These are phyloP conservation scores for Metarhizium sp. DNA, from an alignment of 2,329 filamentous ascomycete species.

Conservation along the genomic window DNA sequence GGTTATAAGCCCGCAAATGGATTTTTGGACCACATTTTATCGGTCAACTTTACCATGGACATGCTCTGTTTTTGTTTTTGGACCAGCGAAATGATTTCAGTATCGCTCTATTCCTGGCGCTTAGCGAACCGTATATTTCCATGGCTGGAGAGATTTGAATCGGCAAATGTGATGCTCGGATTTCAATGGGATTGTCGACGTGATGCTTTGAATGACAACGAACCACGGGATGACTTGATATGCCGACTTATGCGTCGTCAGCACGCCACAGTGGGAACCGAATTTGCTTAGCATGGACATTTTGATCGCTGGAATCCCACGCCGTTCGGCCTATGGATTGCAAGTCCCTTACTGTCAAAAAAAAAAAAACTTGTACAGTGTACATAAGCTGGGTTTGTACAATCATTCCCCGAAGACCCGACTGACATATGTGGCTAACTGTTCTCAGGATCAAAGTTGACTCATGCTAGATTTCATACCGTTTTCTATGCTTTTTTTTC, in stretches of 20 bases:
- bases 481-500: constrained; percentile 17
- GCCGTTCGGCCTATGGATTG: not conserved
- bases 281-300: no score
- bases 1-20: not conserved
- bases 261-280: no score
- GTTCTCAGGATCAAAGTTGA: constrained; percentile 48
- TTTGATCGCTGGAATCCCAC: not conserved
- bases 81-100: not conserved
- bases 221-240: no score
- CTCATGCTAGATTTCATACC: constrained; percentile 28
- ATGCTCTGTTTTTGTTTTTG: not conserved
- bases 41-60: not conserved
- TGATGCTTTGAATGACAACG: no score
- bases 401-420: constrained; percentile 10
- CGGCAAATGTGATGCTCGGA: not conserved
- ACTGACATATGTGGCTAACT: constrained; percentile 15
- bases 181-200: not conserved
- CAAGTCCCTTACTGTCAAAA: not conserved
- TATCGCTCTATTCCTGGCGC: not conserved
- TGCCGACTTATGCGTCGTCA: no score
- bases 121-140: no score
- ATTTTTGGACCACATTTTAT: not conserved
- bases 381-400: constrained; percentile 17
- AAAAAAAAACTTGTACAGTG: not conserved
- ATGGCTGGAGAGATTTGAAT: not conserved